Conservation (phyloP, 768 basidiomycete genomes). For the Udeniomyces megalosporus region DNA sequence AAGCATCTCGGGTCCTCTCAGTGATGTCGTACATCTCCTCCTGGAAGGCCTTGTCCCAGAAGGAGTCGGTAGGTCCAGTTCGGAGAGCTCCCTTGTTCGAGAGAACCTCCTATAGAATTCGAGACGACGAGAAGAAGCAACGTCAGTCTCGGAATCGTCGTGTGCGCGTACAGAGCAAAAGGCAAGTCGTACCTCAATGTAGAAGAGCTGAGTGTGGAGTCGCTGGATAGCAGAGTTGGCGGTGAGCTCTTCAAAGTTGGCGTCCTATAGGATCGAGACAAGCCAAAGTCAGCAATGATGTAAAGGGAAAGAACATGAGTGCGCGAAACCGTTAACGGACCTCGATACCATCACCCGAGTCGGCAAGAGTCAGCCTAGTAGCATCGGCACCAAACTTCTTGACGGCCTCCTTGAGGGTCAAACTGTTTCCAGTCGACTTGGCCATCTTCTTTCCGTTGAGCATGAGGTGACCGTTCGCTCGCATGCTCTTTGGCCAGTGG, state of each 20-base stretch:
- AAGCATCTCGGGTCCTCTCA: constrained; percentile 62
- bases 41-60: constrained; percentile 80
- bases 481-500: constrained; percentile 81
- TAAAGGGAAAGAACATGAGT: not conserved
- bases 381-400: constrained; percentile 96
- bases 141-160: not conserved
- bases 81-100: constrained; percentile 56
- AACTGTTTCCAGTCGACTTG: constrained; percentile 87
- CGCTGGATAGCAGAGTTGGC: constrained; percentile 93
- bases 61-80: constrained; percentile 48
- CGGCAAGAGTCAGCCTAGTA: constrained; percentile 75
- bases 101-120: constrained; percentile 50
- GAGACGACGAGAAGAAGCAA: not conserved
- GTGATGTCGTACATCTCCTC: constrained; percentile 78
- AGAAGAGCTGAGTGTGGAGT: constrained; percentile 71
- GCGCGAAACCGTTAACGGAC: constrained; percentile 26
- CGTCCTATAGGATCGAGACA: not conserved
- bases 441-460: constrained; percentile 98
- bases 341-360: constrained; percentile 92
- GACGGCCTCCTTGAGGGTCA: constrained; percentile 75
- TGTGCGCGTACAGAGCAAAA: not conserved
- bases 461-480: constrained; percentile 91
- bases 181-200: constrained; percentile 57
- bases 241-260: constrained; percentile 80
- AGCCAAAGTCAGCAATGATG: no score